Conservation (phyloP, 1,284 basidiomycete species). For the Clitocybe nebularis region DNA sequence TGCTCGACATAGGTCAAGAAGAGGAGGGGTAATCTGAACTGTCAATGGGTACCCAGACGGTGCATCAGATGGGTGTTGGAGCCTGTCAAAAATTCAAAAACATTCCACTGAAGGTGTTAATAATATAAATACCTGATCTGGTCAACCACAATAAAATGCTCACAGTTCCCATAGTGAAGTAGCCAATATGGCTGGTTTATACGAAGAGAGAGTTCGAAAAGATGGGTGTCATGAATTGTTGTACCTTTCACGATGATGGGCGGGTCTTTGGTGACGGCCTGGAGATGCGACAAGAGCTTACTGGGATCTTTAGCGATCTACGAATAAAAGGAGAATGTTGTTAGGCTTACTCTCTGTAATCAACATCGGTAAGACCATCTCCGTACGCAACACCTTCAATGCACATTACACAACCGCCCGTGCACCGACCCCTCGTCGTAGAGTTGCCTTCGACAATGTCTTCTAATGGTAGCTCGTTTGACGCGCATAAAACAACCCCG, state of each 20-base stretch:
- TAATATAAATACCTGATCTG: slow-evolving; percentile 53
- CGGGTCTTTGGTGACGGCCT: slow-evolving; percentile 31
- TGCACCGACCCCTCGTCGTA: slow-evolving; percentile 8
- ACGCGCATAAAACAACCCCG: slow-evolving; percentile 58
- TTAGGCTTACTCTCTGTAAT: slow-evolving; percentile 57
- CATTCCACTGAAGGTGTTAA: too few species aligned
- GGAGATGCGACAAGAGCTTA: slow-evolving; percentile 44
- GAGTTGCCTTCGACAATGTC: slow-evolving; percentile 25
- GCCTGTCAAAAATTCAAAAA: too few species aligned
- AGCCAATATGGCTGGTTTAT: slow-evolving; percentile 78
- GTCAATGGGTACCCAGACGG: slow-evolving; percentile 60
- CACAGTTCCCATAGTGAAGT: slow-evolving; percentile 75
- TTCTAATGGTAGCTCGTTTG: slow-evolving; percentile 50
- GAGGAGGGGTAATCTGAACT: slow-evolving; percentile 56
- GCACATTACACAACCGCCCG: slow-evolving; percentile 45
- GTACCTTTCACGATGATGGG: slow-evolving; percentile 37
- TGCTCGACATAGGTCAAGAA: slow-evolving; percentile 59
- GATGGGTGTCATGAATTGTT: slow-evolving; percentile 41
- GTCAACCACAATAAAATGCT: slow-evolving; percentile 73
- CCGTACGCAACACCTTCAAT: slow-evolving; percentile 60
- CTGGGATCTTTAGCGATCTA: slow-evolving; percentile 28
- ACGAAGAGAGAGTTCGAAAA: slow-evolving; percentile 53
- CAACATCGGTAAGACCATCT: slow-evolving; percentile 41
- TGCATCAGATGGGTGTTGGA: slow-evolving; percentile 54
- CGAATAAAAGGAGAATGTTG: neutral